A percentile compares a stretch with the other conserved stretches of the same genome.
Evolutionary conservation across 768 basidiomycete species (phyloP).

Genomic region (Tephrocybe sp.): DNA sequence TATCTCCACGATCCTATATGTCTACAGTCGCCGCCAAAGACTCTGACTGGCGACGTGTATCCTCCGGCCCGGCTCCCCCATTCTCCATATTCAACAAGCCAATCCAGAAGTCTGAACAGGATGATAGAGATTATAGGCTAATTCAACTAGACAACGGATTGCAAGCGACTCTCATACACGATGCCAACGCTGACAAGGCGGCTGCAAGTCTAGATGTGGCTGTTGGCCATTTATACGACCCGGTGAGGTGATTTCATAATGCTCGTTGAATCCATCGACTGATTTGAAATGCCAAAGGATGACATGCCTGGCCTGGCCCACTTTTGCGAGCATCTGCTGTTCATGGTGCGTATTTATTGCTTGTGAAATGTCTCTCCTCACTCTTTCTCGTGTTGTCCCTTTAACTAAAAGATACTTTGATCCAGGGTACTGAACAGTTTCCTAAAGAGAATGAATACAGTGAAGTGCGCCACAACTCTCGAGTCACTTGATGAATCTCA

Average conservation of each 20-base stretch:
- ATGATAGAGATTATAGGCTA: conserved; percentile 78
- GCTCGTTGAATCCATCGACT: neutral
- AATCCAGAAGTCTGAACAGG: conserved; percentile 72
- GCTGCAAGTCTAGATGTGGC: conserved; percentile 94
- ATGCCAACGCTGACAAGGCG: conserved; percentile 87
- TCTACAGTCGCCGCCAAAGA: conserved; percentile 14
- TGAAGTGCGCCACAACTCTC: conserved; percentile 47
- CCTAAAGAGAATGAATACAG: conserved; percentile 95
- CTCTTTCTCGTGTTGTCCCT: neutral
- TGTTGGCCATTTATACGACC: conserved; percentile 92
- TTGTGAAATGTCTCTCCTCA: neutral
- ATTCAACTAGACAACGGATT: conserved; percentile 88
- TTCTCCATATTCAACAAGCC: conserved; percentile 57
- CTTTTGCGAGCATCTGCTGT: conserved; percentile 94
- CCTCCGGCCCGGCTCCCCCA: conserved; percentile 32
- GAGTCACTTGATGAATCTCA: conserved; percentile 6
- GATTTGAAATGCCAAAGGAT: conserved; percentile 41
- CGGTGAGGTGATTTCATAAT: conserved; percentile 51
- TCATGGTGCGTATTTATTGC: conserved; percentile 67
- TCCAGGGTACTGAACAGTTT: conserved; percentile 77
- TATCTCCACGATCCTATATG: conserved; percentile 14
- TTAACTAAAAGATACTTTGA: neutral
- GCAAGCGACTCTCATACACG: conserved; percentile 82
- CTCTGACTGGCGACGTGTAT: conserved; percentile 36
- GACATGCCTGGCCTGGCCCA: conserved; percentile 94